Conservation (phyloP, 306 rosid genomes). For the Senna siamea region DNA sequence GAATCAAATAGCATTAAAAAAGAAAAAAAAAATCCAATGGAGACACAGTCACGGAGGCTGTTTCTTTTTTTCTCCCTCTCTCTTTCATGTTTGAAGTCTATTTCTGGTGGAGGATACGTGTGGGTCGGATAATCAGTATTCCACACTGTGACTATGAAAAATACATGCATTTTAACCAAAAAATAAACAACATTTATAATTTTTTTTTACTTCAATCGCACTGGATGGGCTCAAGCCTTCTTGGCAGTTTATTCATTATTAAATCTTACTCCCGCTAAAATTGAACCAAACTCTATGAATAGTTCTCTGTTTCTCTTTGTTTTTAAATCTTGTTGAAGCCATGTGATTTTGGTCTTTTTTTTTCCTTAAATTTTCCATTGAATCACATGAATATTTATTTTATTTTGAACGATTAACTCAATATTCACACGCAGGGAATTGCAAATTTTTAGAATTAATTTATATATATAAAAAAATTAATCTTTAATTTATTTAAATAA, state of each 20-base stretch:
- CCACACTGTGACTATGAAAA: neutral
- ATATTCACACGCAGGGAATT: too few species aligned
- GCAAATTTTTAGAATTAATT: too few species aligned
- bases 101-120: conserved; percentile 14
- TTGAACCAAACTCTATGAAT: too few species aligned
- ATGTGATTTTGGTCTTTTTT: too few species aligned
- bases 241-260: neutral
- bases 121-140: neutral
- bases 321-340: too few species aligned
- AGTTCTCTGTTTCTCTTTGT: too few species aligned
- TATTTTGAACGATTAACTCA: too few species aligned
- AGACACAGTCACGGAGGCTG: neutral
- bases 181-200: neutral
- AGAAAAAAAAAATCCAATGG: neutral
- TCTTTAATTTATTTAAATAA: too few species aligned
- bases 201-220: neutral
- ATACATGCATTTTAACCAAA: neutral
- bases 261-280: neutral
- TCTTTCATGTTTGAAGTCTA: neutral
- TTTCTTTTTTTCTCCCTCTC: neutral
- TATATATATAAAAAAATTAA: too few species aligned
- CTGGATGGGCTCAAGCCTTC: neutral
- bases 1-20: neutral
- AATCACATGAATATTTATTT: too few species aligned
- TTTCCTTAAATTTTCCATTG: too few species aligned